Base-by-base conservation (phyloP, 2,329 filamentous ascomycete species). In the Fonsecaea pedrosoi region DNA sequence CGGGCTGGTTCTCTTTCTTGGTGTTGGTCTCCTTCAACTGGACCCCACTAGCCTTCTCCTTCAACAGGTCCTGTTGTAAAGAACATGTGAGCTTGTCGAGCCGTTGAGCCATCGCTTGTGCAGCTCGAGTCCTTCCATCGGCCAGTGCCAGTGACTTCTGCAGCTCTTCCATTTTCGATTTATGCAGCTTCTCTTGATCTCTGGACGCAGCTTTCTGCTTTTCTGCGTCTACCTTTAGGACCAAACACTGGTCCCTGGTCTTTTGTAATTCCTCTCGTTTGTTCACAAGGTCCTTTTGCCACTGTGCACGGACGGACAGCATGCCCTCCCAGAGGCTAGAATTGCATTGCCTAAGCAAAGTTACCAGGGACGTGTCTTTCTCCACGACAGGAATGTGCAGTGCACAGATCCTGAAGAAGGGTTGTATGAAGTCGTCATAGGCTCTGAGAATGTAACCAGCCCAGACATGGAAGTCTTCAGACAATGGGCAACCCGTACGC, bases 391-490 rank as follows among this genome's bases (percentile, higher is more conserved):
- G 54, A 30, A 64, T 18, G 21, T 59, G 32, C 12, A 18, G 56
- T 40, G 65, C 56, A 42, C 61, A 64, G 30, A 56, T 5, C 34
- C 34, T 4, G 15, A 64, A 38, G 48, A 64, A 68, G 8, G 50
- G 35, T 50, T 56, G 50, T 21, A 32, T 54, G 35, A 64, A 62
- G 42, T 32, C 61, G 8, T 37, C 35, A 10, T 65, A 45, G 13
- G 57, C 54, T 18, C 48, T 54, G 30, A 68, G 50, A n/a, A 68
- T 54, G 45, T 38, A 38, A 10, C 40, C 42, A 1, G 58, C 58
- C 10, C 37, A 25, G 5, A 35, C 21, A 10, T 32, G 37, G 15
- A 67, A 60, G 37, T 61, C 50, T 10, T 48, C 53, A 12, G 60
- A 67, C 13, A 64, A 40, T 21, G 62, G 57, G 4, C 9, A 7